Base-by-base conservation (phyloP, 1,139 yeast genomes). In the Yamadazyma oceani region DNA sequence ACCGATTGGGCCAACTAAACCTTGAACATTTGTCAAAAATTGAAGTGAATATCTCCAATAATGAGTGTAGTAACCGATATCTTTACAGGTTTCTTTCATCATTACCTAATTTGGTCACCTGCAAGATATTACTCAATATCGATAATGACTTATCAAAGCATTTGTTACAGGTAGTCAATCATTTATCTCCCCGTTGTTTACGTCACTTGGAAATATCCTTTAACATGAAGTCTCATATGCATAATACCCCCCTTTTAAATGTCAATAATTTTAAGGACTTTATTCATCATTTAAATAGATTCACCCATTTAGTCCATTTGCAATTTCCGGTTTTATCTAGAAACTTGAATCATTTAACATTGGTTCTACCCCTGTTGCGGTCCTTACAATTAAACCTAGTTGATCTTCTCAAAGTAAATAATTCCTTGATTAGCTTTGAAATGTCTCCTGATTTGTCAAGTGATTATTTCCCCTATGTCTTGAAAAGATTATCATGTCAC, bases 321-420 rank as follows among this genome's bases (percentile, higher is more conserved):
- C 32, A 25, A 13, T 24, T 39, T 21, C 26, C 60, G 66, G 31
- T 84, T 81, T 53, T 73, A 73, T 53, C 43, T 35, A 3, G 58
- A 67, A 37, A 65, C 75, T 1, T 66, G 60, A 41, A 57, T 60
- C 1, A 50, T 58, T 27, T 40, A 17, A 2, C 29, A 6, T 30
- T 43, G 6, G 15, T 22, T 2, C 23, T 40, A 2, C 42, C 42
- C 8, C n/a, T 13, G 2, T 25, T 43, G 10, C 21, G 29, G 2
- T 23, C 28, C 4, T 26, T 43, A 9, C 41, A 43, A 17, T 32
- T 43, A 15, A 24, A 33, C 14, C 15, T 43, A 6, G 30, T 43
- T 5, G 47, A 43, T 26, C 21, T 37, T 15, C 32, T 32, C 15
- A 40, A 33, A 16, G 38, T 40, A 4, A 36, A 40, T 30, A 42